Evolutionary conservation across 1,284 basidiomycete genomes (phyloP).

Genomic region (Grifola frondosa): DNA sequence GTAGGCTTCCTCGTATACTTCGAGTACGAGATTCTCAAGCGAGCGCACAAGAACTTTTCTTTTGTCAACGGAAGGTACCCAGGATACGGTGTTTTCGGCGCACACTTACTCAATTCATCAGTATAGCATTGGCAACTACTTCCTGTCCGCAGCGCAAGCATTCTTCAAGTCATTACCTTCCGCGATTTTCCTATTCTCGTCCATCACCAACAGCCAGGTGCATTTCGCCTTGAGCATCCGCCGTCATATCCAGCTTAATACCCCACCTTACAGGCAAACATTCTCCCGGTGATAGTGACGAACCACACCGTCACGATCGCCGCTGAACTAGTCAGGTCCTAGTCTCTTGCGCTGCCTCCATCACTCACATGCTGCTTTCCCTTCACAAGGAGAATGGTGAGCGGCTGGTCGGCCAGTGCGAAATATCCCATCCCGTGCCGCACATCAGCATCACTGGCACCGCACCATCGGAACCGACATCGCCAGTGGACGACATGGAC

Average conservation of each 20-base stretch:
- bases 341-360: slow-evolving; percentile 4
- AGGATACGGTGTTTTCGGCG: not conserved
- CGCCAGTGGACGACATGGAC: slow-evolving; percentile 51
- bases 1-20: slow-evolving; percentile 89
- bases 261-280: slow-evolving; percentile 59
- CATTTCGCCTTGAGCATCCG: not conserved
- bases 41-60: slow-evolving; percentile 91
- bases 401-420: slow-evolving; percentile 90
- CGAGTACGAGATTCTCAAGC: slow-evolving; percentile 80
- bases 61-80: slow-evolving; percentile 80
- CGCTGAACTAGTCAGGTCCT: slow-evolving; percentile 76
- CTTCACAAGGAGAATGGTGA: slow-evolving; percentile 67
- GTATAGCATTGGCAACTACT: slow-evolving; percentile 81
- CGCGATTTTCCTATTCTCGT: slow-evolving; percentile 94
- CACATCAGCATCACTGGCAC: slow-evolving; percentile 33
- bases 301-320: slow-evolving; percentile 98
- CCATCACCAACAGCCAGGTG: slow-evolving; percentile 79
- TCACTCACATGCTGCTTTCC: slow-evolving; percentile 6
- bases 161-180: slow-evolving; percentile 91
- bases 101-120: not conserved
- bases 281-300: slow-evolving; percentile 90
- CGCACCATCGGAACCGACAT: slow-evolving; percentile 17
- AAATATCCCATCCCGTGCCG: slow-evolving; percentile 89
- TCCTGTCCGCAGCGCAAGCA: slow-evolving; percentile 80
- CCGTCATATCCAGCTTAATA: slow-evolving; percentile 2